These are phyloP conservation scores for Talaromyces trachyspermus DNA, from an alignment of 495 filamentous ascomycete genomes.

Conservation along the genomic window DNA sequence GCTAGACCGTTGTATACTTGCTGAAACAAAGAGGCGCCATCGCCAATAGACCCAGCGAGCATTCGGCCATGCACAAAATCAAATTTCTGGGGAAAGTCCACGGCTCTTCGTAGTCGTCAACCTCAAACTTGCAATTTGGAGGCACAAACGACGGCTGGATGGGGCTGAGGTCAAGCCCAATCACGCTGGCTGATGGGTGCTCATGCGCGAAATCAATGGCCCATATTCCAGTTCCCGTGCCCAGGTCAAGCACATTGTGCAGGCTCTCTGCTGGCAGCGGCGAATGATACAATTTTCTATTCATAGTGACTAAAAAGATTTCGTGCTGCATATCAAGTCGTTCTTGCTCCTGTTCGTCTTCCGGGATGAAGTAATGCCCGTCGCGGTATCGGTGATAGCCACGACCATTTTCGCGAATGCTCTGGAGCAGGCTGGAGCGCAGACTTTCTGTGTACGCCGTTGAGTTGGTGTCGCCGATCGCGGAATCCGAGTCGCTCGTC, in stretches of 20 bases:
- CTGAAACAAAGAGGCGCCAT: too few species aligned
- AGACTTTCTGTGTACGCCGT: background rate
- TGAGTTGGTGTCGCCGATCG: background rate
- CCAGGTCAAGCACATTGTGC: constrained; percentile 51
- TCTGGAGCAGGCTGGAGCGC: background rate
- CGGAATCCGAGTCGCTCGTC: constrained; percentile 1
- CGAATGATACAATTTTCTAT: constrained; percentile 45
- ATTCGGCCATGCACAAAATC: too few species aligned
- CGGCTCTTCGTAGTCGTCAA: too few species aligned
- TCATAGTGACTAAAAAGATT: constrained; percentile 38
- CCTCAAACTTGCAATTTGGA: too few species aligned
- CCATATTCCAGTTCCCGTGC: too few species aligned
- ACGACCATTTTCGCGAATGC: constrained; percentile 47
- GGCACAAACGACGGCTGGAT: too few species aligned
- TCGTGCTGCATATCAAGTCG: constrained; percentile 56
- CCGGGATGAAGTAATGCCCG: constrained; percentile 53
- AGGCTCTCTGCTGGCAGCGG: constrained; percentile 37
- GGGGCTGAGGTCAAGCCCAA: too few species aligned
- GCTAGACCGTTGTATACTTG: too few species aligned
- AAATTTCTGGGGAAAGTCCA: too few species aligned
- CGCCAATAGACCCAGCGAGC: too few species aligned
- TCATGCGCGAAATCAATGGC: constrained; percentile 48
- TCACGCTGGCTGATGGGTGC: too few species aligned
- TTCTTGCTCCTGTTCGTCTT: constrained; percentile 56
- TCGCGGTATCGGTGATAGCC: constrained; percentile 55